phyloP scores from a whole-genome alignment of 306 rosid species.

The Inga oerstediana region DNA sequence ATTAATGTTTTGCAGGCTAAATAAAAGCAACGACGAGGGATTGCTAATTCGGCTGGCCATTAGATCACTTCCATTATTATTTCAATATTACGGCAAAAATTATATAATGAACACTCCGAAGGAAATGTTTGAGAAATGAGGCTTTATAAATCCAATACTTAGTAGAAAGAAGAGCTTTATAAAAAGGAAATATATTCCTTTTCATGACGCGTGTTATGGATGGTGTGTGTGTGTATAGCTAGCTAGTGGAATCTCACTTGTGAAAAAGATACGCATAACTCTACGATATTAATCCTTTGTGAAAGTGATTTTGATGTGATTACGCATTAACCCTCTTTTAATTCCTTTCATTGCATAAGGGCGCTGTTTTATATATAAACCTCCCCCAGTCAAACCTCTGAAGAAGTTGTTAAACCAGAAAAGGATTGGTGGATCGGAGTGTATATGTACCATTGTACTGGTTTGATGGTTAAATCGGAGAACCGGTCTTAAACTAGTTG shows the following conservation, averaged over 20 bases:
- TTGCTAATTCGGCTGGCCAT: no score
- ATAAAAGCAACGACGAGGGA: no score
- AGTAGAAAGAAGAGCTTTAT: background rate
- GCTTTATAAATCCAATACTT: background rate
- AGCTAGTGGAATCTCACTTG: background rate
- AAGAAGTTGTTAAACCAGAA: background rate
- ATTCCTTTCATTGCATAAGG: background rate
- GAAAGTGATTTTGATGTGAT: conserved; percentile 24
- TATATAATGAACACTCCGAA: background rate
- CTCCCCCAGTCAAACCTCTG: no score
- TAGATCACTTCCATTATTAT: no score
- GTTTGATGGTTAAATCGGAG: no score
- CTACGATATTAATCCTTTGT: background rate
- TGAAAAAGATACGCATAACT: background rate
- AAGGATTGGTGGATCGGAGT: background rate
- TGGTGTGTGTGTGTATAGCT: background rate
- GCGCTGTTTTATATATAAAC: no score
- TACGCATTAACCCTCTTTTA: conserved; percentile 1
- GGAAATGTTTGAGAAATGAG: background rate
- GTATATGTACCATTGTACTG: no score
- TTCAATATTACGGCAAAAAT: no score
- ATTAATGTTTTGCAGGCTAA: no score
- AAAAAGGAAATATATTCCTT: background rate
- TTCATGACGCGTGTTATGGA: background rate
- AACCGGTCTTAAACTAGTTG: no score